A percentile compares a stretch with the other conserved stretches of the same genome.
These are phyloP conservation scores for Cryphonectria parasitica DNA, from an alignment of 2,329 filamentous ascomycete species.

Conservation along the genomic window DNA sequence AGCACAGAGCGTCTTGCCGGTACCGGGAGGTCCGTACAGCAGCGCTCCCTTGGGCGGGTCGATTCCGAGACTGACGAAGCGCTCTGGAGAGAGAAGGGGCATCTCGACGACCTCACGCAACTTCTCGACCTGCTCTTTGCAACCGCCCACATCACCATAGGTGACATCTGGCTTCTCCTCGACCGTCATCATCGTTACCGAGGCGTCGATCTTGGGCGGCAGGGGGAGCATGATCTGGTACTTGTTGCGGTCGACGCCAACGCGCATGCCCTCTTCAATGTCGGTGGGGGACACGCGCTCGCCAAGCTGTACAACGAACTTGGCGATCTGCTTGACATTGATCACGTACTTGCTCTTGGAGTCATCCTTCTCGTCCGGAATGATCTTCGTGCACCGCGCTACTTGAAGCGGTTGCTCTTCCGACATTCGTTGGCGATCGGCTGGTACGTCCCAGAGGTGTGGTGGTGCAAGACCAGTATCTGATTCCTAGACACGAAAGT, in stretches of 20 bases:
- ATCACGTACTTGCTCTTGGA: slow-evolving; percentile 99
- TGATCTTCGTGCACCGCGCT: slow-evolving; percentile 98
- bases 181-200: slow-evolving; percentile 99
- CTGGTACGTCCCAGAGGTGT: slow-evolving; percentile 98
- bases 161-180: slow-evolving; percentile 99
- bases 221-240: slow-evolving; percentile 97
- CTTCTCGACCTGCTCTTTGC: slow-evolving; percentile 99
- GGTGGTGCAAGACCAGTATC: slow-evolving; percentile 97
- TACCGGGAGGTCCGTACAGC: slow-evolving; percentile 94
- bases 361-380: slow-evolving; percentile 91
- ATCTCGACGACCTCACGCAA: slow-evolving; percentile 98
- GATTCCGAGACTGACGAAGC: slow-evolving; percentile 98
- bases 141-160: slow-evolving; percentile 97
- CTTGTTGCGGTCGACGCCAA: slow-evolving; percentile 97
- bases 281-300: slow-evolving; percentile 97
- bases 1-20: slow-evolving; percentile 98
- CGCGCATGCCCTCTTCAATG: slow-evolving; percentile 99
- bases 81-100: slow-evolving; percentile 92
- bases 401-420: slow-evolving; percentile 98
- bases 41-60: slow-evolving; percentile 97
- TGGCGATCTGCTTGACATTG: slow-evolving; percentile 99
- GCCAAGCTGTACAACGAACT: slow-evolving; percentile 97
- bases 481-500: slow-evolving; percentile 70
- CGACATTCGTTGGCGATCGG: slow-evolving; percentile 96
- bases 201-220: slow-evolving; percentile 97